Base-by-base conservation (phyloP, 2,329 filamentous ascomycete species). In the Sordariomycetes sp. region DNA sequence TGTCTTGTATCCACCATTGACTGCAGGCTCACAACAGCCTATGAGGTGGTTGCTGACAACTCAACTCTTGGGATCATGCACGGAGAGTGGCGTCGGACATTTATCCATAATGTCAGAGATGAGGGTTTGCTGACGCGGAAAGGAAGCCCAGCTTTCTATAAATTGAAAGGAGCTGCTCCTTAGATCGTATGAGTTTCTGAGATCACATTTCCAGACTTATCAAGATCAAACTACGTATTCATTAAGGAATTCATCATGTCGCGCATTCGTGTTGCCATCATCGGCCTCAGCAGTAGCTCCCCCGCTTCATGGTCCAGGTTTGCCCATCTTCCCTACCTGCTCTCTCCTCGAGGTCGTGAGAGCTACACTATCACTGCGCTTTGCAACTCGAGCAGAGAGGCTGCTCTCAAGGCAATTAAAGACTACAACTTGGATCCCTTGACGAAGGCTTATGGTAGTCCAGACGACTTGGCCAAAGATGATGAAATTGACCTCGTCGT, bases 241-340 rank as follows among this genome's bases (percentile, higher is more conserved):
- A n/a, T n/a, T n/a, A n/a, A n/a, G n/a, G n/a, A 25, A 25, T 4
- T 14, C 23, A 21, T 7, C 33, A 44, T 44, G 42, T 36, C 42
- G 5, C 42, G 44, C 11, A 41, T 42, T n/a, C 33, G 40, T 16
- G 39, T 46, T 16, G 44, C 38, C 18, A 26, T 48, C 26, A 36
- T 48, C 17, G 45, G 74, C 30, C 70, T 79, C 35, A 76, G 70
- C 2, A 54, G 66, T 34, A 58, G 60, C 2, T 65, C 68, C 33
- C 59, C 59, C 21, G 63, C 61, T 5, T 63, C 64, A 0, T 80
- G 75, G 75, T 73, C 72, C 3, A 59, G 55, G 21, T 43, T 47
- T 18, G 72, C 68, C 3, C 75, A 80, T 44, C 62, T 79, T 0
- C 72, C 77, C 0, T 79, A 78, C 46, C 65, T 81, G 3, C 49